Evolutionary conservation across 176 grass and related monocot species (phyloP).

Genomic region (Calamus simplicifolius): DNA sequence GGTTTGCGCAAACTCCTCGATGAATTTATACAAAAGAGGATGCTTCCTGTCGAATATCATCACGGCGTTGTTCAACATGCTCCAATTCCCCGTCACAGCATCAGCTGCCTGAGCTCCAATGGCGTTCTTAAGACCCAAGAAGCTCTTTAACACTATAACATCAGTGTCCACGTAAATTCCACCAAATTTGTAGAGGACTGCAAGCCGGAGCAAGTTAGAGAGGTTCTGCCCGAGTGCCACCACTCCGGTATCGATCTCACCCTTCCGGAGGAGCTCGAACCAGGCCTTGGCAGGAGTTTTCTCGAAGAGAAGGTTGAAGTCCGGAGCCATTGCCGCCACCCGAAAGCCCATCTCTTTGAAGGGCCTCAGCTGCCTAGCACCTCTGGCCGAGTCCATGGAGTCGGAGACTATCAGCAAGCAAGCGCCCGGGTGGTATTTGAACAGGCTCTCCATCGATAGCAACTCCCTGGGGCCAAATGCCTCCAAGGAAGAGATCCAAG

Average conservation of each 20-base stretch:
- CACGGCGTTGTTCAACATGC: not conserved
- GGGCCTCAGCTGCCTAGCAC: constrained; percentile 30
- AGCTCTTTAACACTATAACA: constrained; percentile 49
- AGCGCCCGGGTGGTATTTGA: constrained; percentile 56
- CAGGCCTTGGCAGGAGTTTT: constrained; percentile 48
- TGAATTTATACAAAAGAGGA: constrained; percentile 27
- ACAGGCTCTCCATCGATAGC: constrained; percentile 68
- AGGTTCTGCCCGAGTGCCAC: constrained; percentile 82
- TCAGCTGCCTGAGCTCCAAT: not conserved
- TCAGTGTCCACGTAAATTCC: constrained; percentile 81
- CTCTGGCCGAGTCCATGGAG: constrained; percentile 50
- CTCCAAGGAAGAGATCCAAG: constrained; percentile 59
- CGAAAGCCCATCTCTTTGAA: constrained; percentile 46
- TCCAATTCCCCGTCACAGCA: not conserved
- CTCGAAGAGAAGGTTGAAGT: constrained; percentile 44
- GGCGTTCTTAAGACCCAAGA: constrained; percentile 7
- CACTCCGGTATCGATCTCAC: constrained; percentile 45
- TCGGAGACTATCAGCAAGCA: constrained; percentile 74
- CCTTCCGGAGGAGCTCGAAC: constrained; percentile 30
- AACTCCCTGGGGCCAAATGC: constrained; percentile 57
- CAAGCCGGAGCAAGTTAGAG: constrained; percentile 81
- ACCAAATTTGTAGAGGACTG: constrained; percentile 55
- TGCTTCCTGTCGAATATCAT: not conserved
- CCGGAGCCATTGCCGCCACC: constrained; percentile 42
- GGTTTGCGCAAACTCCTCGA: constrained; percentile 59